A percentile compares a stretch with the other conserved stretches of the same genome.
These are phyloP conservation scores for Astrephomene gubernaculifera DNA, from an alignment of 139 green algal species.

Conservation along the genomic window DNA sequence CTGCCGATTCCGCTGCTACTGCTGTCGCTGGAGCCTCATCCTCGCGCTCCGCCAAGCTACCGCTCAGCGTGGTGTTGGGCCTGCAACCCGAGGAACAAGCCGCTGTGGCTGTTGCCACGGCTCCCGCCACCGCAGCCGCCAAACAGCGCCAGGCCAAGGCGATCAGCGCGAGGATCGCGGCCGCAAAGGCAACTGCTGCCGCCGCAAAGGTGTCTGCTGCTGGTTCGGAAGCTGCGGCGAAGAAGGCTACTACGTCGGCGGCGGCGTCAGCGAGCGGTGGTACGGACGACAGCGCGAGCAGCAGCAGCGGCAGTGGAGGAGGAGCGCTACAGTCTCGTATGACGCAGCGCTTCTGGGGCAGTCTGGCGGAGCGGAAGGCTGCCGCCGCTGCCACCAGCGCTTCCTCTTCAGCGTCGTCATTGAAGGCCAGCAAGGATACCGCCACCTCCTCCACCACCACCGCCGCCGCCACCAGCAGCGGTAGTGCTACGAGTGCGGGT, in stretches of 20 bases:
- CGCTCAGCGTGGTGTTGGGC: no score
- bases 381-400: not conserved
- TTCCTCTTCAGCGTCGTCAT: no score
- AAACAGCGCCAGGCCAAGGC: no score
- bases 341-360: slow-evolving; percentile 27
- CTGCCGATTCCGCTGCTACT: not conserved
- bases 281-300: not conserved
- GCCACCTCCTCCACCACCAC: not conserved
- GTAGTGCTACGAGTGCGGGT: not conserved
- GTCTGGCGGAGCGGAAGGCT: not conserved
- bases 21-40: no score
- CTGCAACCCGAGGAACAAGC: no score
- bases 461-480: not conserved
- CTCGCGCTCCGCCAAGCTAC: no score
- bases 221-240: not conserved
- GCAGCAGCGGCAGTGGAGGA: not conserved
- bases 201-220: no score
- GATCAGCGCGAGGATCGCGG: no score
- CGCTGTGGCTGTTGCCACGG: no score
- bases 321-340: not conserved
- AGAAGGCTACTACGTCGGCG: not conserved
- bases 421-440: no score
- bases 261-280: not conserved
- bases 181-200: no score
- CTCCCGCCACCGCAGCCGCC: no score